Conservation (phyloP, 2,329 filamentous ascomycete species). For the Penicillium sp. region DNA sequence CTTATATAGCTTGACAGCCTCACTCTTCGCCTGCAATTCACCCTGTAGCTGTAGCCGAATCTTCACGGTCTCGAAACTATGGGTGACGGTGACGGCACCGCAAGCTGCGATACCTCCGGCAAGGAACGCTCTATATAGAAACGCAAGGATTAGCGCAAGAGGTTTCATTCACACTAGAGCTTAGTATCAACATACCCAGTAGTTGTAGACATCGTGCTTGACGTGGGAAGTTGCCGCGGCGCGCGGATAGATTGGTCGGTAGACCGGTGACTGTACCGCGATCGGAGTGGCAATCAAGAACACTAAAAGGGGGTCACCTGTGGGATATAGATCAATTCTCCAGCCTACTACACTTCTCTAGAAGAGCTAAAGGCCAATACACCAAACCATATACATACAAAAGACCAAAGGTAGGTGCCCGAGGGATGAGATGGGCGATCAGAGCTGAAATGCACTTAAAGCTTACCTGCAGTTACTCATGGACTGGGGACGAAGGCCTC, state of each 20-base stretch:
- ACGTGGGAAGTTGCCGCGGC: background rate
- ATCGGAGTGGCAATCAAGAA: background rate
- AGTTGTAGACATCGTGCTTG: constrained; percentile 51
- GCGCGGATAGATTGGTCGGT: background rate
- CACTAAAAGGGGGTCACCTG: background rate
- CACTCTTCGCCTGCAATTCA: constrained; percentile 82
- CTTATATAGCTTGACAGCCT: constrained; percentile 83
- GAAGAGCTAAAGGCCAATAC: background rate
- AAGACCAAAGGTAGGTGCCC: background rate
- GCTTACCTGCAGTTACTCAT: constrained; percentile 22
- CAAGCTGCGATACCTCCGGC: constrained; percentile 95
- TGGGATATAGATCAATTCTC: background rate
- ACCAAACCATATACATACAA: background rate
- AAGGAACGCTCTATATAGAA: constrained; percentile 70
- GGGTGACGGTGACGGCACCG: constrained; percentile 94
- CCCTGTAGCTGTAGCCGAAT: constrained; percentile 97
- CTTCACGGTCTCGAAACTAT: constrained; percentile 98
- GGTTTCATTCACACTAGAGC: background rate
- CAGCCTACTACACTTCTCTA: background rate
- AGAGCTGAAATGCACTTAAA: constrained; percentile 18
- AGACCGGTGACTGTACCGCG: background rate
- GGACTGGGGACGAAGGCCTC: constrained; percentile 3
- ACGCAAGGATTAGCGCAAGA: constrained; percentile 11
- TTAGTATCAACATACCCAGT: constrained; percentile 41
- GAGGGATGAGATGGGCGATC: constrained; percentile 2